phyloP scores from a whole-genome alignment of 1,139 yeast species.

The Citeromyces hawaiiensis region DNA sequence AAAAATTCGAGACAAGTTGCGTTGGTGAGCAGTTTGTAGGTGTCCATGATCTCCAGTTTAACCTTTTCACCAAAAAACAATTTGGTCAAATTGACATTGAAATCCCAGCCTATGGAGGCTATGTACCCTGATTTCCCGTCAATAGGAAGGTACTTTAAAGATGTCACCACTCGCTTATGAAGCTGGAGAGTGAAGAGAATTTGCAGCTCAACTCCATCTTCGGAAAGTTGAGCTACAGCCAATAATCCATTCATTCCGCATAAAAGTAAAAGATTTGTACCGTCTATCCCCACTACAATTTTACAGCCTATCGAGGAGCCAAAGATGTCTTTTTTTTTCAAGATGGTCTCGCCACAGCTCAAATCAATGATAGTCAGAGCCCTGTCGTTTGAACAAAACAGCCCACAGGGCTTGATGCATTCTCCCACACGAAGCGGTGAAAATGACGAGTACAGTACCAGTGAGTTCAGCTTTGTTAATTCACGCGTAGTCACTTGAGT shows the following conservation, averaged over 20 bases:
- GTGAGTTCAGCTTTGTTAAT: conserved; percentile 6
- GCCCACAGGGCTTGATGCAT: conserved; percentile 6
- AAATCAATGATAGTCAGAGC: conserved; percentile 12
- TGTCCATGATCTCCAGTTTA: conserved; percentile 8
- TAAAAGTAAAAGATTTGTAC: conserved; percentile 12
- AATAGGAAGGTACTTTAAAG: conserved; percentile 17
- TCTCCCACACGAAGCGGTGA: conserved; percentile 6
- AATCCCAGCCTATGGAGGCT: conserved; percentile 56
- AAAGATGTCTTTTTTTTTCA: conserved; percentile 7
- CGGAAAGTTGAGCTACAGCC: conserved; percentile 8
- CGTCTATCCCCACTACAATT: conserved; percentile 9
- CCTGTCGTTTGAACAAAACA: conserved; percentile 14
- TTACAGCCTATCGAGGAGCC: conserved; percentile 10
- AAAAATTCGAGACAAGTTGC: conserved; percentile 28
- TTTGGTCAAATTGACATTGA: conserved; percentile 24
- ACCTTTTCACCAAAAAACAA: conserved; percentile 9
- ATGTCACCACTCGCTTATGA: conserved; percentile 28
- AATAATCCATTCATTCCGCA: conserved; percentile 23
- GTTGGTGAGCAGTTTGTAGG: conserved; percentile 26
- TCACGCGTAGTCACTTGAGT: background rate
- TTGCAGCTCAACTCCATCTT: conserved; percentile 9
- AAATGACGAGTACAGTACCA: conserved; percentile 11
- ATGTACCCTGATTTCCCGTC: conserved; percentile 20
- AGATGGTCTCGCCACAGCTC: conserved; percentile 6
- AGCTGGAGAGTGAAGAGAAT: conserved; percentile 14